A percentile compares a stretch with the other conserved stretches of the same genome.
phyloP scores from a whole-genome alignment of 2,329 filamentous ascomycete genomes.

The Neonectria coccinea region DNA sequence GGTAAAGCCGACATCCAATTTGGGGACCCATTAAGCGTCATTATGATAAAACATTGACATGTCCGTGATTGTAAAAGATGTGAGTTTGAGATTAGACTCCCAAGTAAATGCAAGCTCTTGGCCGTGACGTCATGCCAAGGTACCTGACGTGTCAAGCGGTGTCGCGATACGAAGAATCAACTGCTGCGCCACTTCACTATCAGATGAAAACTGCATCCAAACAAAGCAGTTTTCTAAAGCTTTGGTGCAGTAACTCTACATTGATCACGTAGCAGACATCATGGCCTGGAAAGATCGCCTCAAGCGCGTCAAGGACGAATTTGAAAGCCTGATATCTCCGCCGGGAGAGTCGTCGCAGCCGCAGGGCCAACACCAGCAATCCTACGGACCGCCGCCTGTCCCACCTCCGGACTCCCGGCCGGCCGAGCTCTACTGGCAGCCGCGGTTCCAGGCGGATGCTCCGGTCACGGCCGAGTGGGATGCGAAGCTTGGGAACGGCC shows the following conservation, averaged over 20 bases:
- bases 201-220: neutral
- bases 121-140: slow-evolving; percentile 26
- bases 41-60: no score
- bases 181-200: slow-evolving; percentile 4
- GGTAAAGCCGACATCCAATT: no score
- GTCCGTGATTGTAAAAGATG: no score
- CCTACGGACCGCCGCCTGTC: slow-evolving; percentile 34
- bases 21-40: no score
- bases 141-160: slow-evolving; percentile 3
- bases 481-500: slow-evolving; percentile 65
- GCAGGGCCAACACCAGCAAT: slow-evolving; percentile 8
- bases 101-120: neutral
- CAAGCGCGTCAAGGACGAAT: slow-evolving; percentile 54
- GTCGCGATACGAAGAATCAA: slow-evolving; percentile 3
- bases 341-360: slow-evolving; percentile 34
- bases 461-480: slow-evolving; percentile 64
- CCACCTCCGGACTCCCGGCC: slow-evolving; percentile 33
- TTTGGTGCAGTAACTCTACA: neutral
- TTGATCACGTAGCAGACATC: neutral
- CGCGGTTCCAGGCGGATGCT: slow-evolving; percentile 59
- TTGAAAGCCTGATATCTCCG: slow-evolving; percentile 51
- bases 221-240: neutral
- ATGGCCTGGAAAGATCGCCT: slow-evolving; percentile 56
- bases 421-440: slow-evolving; percentile 62
- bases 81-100: no score